Percentiles rank a stretch among this genome's conserved stretches.
Evolutionary conservation across 2,329 filamentous ascomycete genomes (phyloP).

Genomic region (Seiridium unicorne): DNA sequence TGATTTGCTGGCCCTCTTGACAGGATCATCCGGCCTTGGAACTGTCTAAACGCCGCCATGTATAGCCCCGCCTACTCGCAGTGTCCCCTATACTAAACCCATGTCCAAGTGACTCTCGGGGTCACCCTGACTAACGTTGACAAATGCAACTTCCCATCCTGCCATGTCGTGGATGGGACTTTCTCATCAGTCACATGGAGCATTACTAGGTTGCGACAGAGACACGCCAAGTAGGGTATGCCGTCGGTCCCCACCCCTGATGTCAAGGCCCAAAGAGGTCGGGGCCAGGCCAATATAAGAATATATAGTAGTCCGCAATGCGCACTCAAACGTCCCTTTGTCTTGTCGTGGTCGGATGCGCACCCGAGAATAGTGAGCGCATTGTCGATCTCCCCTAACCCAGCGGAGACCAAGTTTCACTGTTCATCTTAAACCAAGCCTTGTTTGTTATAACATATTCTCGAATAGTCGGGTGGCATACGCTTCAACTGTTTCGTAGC

Average conservation of each 20-base stretch:
- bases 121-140: neutral
- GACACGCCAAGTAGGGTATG: no score
- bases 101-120: neutral
- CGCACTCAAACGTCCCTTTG: no score
- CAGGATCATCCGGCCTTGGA: neutral
- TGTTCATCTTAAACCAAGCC: no score
- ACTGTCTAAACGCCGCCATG: neutral
- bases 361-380: neutral
- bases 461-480: no score
- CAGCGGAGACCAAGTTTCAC: neutral
- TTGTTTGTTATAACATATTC: no score
- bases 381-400: neutral
- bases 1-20: neutral
- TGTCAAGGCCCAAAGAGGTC: no score
- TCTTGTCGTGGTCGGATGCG: neutral
- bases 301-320: no score
- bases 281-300: no score
- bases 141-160: neutral
- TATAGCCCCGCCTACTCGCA: neutral
- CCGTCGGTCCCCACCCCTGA: no score
- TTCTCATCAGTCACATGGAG: neutral
- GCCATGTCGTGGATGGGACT: neutral
- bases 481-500: no score
- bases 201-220: no score
- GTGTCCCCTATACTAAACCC: neutral